Evolutionary conservation across 2,329 filamentous ascomycete species (phyloP), one percentile per base, ranked within the genome.

Genomic region (Stachybotrys chartarum): DNA sequence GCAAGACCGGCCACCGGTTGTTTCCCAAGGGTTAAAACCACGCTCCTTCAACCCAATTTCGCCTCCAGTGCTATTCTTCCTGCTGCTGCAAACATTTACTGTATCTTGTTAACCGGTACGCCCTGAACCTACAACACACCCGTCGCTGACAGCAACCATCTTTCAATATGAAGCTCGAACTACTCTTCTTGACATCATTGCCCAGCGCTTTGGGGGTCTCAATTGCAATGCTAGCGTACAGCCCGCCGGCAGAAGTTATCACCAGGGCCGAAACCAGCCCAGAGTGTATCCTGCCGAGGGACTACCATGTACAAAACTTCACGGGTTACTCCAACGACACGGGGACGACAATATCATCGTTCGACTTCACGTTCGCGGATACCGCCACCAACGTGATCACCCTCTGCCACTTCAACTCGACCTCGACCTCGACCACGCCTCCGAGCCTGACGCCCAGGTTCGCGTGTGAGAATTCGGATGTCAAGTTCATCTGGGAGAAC

Each of bases 401-500:
- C 10, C 56, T 58, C 1, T 81, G 78, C 65, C 65, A 70, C 44
- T 72, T 69, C 63, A 77, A 80, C 62, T 66, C 69, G 17, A 71
- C 70, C 7, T 78, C 77, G 3, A 59, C 59, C 42, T 68, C 74
- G 8, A 64, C 71, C 24, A 66, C 61, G 48, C 60, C 65, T 5
- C 55, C 60, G 16, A 66, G 66, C 30, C 60, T 67, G 5, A 65
- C 68, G 1, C 61, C 70, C 10, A 68, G 76, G 44, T 80, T 70
- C 54, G 62, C 71, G 18, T 81, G 78, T 61, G 71, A 76, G 48
- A 63, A 77, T 61, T 10, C 52, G 1, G 54, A 64, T 8, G 66
- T 77, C 58, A 66, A 75, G 57, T 81, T 81, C 57, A 72, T 78
- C 59, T 80, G 67, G 68, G 49, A 63, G 12, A 49, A 61, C 24